These are phyloP conservation scores for Cyberlindnera xishuangbannaensis DNA, from an alignment of 805 yeast species.

Conservation along the genomic window DNA sequence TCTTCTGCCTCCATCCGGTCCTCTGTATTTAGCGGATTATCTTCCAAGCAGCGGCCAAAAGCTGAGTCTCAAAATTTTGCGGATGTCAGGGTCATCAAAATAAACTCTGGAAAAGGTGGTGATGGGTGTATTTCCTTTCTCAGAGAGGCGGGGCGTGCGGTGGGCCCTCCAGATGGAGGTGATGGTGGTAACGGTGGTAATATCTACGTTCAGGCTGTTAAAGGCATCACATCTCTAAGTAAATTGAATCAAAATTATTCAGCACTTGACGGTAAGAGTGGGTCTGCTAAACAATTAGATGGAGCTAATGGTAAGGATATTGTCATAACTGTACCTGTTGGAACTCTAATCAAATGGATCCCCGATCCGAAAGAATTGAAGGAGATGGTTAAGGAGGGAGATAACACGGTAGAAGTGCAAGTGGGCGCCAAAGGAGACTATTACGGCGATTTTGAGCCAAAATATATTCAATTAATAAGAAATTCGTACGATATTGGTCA, in stretches of 20 bases:
- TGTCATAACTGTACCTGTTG: constrained; percentile 82
- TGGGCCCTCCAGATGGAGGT: constrained; percentile 99
- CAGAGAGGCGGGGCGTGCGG: constrained; percentile 76
- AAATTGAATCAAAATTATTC: constrained; percentile 58
- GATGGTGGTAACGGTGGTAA: constrained; percentile 96
- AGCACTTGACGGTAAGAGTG: constrained; percentile 69
- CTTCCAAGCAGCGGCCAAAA: constrained; percentile 36
- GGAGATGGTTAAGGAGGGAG: constrained; percentile 9
- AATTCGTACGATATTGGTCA: constrained; percentile 59
- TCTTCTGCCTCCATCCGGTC: constrained; percentile 14
- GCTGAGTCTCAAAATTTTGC: constrained; percentile 41
- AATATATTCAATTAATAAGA: constrained; percentile 56
- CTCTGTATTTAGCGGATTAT: constrained; percentile 34
- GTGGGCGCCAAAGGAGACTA: constrained; percentile 28
- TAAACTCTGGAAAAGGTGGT: constrained; percentile 83
- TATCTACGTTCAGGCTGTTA: constrained; percentile 75
- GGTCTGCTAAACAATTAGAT: constrained; percentile 72
- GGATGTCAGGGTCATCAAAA: constrained; percentile 63
- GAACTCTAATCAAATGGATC: constrained; percentile 82
- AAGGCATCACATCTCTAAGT: constrained; percentile 66
- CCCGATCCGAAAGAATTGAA: constrained; percentile 56
- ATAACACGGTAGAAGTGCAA: constrained; percentile 25
- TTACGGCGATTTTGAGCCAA: constrained; percentile 29
- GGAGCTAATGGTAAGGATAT: constrained; percentile 83
- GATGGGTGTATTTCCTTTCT: constrained; percentile 81